Conservation (phyloP, 1,284 basidiomycete species). For the Ceratobasidium papillatum region DNA sequence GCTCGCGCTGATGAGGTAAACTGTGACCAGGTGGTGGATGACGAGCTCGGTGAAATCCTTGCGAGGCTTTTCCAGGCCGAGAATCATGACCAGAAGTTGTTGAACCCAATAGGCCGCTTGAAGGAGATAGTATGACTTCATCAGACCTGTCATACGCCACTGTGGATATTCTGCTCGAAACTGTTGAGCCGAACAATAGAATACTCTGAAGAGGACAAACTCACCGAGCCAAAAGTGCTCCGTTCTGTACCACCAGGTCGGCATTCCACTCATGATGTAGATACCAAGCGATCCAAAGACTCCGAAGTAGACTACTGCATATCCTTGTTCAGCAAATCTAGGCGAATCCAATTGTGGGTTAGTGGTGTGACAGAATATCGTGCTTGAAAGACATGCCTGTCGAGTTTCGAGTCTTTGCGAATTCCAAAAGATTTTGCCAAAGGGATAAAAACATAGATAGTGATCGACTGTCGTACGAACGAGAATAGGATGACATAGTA, state of each 20-base stretch:
- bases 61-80: slow-evolving; percentile 90
- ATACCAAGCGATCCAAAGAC: slow-evolving; percentile 78
- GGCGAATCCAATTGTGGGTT: background rate
- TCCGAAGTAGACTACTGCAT: slow-evolving; percentile 83
- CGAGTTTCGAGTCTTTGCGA: slow-evolving; percentile 67
- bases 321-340: slow-evolving; percentile 86
- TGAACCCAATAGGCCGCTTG: slow-evolving; percentile 94
- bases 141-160: slow-evolving; percentile 83
- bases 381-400: slow-evolving; percentile 55
- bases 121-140: slow-evolving; percentile 94
- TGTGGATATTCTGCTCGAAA: slow-evolving; percentile 76
- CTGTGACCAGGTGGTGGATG: slow-evolving; percentile 88
- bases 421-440: slow-evolving; percentile 78
- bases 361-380: background rate
- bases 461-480: slow-evolving; percentile 83
- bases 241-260: slow-evolving; percentile 90
- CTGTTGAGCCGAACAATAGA: background rate
- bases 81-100: slow-evolving; percentile 86
- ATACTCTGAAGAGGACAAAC: no score
- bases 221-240: slow-evolving; percentile 83
- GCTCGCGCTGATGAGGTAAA: slow-evolving; percentile 96
- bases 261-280: slow-evolving; percentile 86
- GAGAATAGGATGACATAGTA: slow-evolving; percentile 95
- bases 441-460: slow-evolving; percentile 74
- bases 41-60: slow-evolving; percentile 92